phyloP scores from a whole-genome alignment of 2,329 filamentous ascomycete genomes.

The Fusarium oxysporum region DNA sequence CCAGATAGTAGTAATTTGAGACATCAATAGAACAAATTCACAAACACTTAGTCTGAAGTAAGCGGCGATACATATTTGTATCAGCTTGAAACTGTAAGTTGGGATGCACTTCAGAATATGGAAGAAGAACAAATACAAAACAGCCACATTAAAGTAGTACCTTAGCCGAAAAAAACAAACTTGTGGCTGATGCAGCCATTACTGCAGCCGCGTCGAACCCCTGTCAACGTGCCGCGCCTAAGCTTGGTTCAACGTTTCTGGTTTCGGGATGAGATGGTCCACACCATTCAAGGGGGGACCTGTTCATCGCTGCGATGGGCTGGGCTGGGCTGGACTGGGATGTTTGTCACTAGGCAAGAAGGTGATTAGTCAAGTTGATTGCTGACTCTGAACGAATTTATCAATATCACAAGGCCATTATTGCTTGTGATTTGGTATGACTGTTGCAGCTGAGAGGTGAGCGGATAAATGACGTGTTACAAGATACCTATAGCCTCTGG shows the following conservation, averaged over 20 bases:
- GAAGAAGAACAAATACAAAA: not conserved
- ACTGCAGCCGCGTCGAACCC: constrained; percentile 44
- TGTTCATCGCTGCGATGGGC: not conserved
- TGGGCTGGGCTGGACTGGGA: not conserved
- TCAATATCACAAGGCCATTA: constrained; percentile 9
- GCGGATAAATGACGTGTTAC: constrained; percentile 8
- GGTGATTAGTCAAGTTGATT: constrained; percentile 9
- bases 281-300: constrained; percentile 22
- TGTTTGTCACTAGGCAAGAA: constrained; percentile 3
- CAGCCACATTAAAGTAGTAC: constrained; percentile 22
- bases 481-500: constrained; percentile 1
- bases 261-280: constrained; percentile 38
- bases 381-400: constrained; percentile 7
- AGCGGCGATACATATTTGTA: too few relatives aligned
- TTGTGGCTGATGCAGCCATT: constrained; percentile 41
- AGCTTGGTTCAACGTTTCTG: constrained; percentile 48
- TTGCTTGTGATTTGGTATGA: not conserved
- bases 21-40: too few relatives aligned
- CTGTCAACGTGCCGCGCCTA: constrained; percentile 47
- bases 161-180: constrained; percentile 36
- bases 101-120: not conserved
- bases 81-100: not conserved
- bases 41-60: not conserved
- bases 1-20: not conserved
- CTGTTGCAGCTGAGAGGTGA: constrained; percentile 4